A percentile compares a stretch with the other conserved stretches of the same genome.
Conservation (phyloP, 768 basidiomycete genomes). For the Dentipellis sp. region DNA sequence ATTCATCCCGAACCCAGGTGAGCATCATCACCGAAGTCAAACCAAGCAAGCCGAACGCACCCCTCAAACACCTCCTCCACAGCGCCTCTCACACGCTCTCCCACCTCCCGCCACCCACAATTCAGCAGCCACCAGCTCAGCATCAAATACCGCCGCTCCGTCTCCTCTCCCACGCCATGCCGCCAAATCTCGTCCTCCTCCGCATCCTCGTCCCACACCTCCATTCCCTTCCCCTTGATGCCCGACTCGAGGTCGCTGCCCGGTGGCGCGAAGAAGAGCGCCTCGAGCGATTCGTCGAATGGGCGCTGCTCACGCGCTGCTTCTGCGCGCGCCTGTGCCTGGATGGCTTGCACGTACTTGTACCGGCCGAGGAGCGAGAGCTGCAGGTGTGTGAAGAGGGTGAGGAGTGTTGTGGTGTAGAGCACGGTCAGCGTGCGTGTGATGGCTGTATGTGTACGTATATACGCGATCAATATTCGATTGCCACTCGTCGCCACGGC, state of each 20-base stretch:
- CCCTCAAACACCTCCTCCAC: conserved; percentile 81
- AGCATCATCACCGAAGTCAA: too few relatives aligned
- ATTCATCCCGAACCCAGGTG: not conserved
- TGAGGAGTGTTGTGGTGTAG: conserved; percentile 79
- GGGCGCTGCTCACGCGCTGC: conserved; percentile 35
- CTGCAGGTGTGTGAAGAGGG: conserved; percentile 81
- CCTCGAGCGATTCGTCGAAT: conserved; percentile 29
- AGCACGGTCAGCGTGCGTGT: conserved; percentile 81
- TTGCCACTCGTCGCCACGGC: too few relatives aligned
- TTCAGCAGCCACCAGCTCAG: conserved; percentile 92
- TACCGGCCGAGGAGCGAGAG: conserved; percentile 75
- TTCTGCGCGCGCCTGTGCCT: conserved; percentile 54
- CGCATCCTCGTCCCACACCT: conserved; percentile 11
- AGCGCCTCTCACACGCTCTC: conserved; percentile 57
- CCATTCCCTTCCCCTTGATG: conserved; percentile 20
- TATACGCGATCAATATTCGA: not conserved
- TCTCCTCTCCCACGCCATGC: conserved; percentile 45
- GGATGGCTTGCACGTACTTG: conserved; percentile 67
- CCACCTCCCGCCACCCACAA: conserved; percentile 85
- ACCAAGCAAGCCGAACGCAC: conserved; percentile 33
- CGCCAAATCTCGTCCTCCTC: conserved; percentile 10
- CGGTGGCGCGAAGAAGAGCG: conserved; percentile 24
- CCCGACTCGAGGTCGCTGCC: conserved; percentile 17
- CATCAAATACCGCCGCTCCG: conserved; percentile 73
- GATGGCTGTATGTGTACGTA: conserved; percentile 43